Evolutionary conservation across 805 yeast species (phyloP).

Genomic region (Cyberlindnera veronae): DNA sequence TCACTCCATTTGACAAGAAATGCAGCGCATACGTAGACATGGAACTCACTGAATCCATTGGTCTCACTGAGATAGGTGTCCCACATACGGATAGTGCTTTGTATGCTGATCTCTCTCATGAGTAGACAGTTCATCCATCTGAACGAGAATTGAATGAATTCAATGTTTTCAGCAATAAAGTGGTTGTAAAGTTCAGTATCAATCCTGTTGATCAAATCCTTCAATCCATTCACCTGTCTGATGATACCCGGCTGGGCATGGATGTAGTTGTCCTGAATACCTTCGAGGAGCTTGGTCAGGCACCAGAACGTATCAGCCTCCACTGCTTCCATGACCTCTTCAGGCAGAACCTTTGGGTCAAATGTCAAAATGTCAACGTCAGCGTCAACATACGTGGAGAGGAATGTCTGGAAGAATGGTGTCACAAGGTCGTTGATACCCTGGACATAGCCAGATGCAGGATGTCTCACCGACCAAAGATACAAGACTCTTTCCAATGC

Average conservation of each 20-base stretch:
- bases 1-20: constrained; percentile 85
- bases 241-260: constrained; percentile 98
- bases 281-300: constrained; percentile 82
- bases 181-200: constrained; percentile 73
- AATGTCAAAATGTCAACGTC: constrained; percentile 49
- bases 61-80: constrained; percentile 84
- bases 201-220: constrained; percentile 73
- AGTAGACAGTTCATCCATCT: constrained; percentile 98
- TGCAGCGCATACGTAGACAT: constrained; percentile 96
- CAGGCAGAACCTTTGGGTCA: constrained; percentile 60
- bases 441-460: constrained; percentile 97
- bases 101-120: constrained; percentile 86
- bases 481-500: constrained; percentile 79
- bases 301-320: constrained; percentile 99
- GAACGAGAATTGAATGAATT: constrained; percentile 92
- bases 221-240: constrained; percentile 80
- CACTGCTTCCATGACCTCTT: constrained; percentile 58
- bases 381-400: constrained; percentile 56
- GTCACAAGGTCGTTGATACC: constrained; percentile 94
- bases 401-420: constrained; percentile 86
- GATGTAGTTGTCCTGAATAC: constrained; percentile 93
- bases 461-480: constrained; percentile 95
- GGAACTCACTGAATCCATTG: constrained; percentile 84
- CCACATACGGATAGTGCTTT: constrained; percentile 91
- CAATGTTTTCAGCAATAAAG: constrained; percentile 77